Base-by-base conservation (phyloP, 2,329 filamentous ascomycete species). In the Microsporum ferrugineum region DNA sequence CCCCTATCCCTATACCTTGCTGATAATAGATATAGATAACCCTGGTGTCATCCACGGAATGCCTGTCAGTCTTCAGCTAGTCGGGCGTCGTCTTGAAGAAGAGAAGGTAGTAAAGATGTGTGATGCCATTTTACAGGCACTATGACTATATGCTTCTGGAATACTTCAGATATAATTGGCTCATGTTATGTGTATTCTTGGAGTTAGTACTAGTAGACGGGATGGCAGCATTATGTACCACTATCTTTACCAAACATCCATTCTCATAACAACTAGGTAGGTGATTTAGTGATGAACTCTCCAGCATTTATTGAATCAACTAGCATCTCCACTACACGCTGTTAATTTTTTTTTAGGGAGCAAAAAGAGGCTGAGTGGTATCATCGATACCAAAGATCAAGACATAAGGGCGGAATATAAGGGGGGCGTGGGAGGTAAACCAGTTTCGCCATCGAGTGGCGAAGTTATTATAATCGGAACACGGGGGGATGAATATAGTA, bases 1-100 rank as follows among this genome's bases (percentile, higher is more conserved):
- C 34, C 27, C 6, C 2, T 27, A 23, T 23, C 17, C 36, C 5
- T 47, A 34, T 7, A 33, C 3, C 10, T 34, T 2, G 23, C 27
- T 29, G 2, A 27, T 68, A 60, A 8, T 1, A 5, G 4, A 45
- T 39, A 7, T 58, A 79, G 77, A 81, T 66, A 78, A 81, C 65
- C 72, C 78, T 0, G 73, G 78, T 29, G 68, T 73, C 1, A 80
- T 71, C 53, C 65, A 72, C 36, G 68, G 69, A 27, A 67, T 68
- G 29, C 68, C 70, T 23, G 70, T 71, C 3, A 66, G 66, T 23
- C 58, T 72, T 61, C 70, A 72, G 61, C 62, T 71, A 12, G 66
- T 70, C 5, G 69, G 68, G 3, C 63, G 65, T 31, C 61, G 68
- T n/a, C 63, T 71, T 5, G 70, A 72, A 51, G 70, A 71, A 45